Evolutionary conservation across 495 filamentous ascomycete genomes (phyloP), one percentile per base, ranked within the genome.

Genomic region (Pseudomonodictys pantanalensis): DNA sequence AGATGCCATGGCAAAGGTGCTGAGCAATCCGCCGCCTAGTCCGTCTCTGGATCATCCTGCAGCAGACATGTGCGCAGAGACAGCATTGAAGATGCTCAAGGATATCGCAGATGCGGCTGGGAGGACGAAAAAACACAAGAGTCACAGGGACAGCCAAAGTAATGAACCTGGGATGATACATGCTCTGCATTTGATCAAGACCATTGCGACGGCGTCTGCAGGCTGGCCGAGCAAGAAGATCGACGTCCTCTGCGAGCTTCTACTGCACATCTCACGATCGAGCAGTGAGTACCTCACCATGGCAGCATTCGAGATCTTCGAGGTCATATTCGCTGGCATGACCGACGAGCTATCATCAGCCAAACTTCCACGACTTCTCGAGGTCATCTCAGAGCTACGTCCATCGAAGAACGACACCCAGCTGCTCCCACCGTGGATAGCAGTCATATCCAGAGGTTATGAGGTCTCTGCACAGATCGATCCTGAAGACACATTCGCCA

Each of bases 151-250:
- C 1, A 78, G 78, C 15, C 67, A 75, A 11, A 81, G 82, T 42
- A 81, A 89, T 68, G 90, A 95, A 52, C 92, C 93, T 12, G 79
- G 82, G 15, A 78, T 97, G 18, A 93, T 97, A 56, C 93, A 97
- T 73, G 86, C 90, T 3, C 72, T 98, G 56, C 95, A 97, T 58
- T 78, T 97, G 45, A 83, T 95, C 52, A 96, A 92, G 78, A 86
- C 89, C 1, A 80, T 97, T 58, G 91, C 92, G 3, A 76, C 79
- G 22, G 89, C 88, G 2, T 92, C 90, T 50, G 88, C 89, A 43
- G 92, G 95, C 44, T 98, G 95, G 95, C 93, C 93, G n/a, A 95
- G 87, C 74, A 88, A 86, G 77, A 95, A 95, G 73, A 91, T 97
- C 45, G 93, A 98, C 75, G 74, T 84, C 3, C 80, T 98, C 30